Evolutionary conservation across 108 stramenopile genomes (phyloP).

Genomic region (Aureococcus anophagefferens): DNA sequence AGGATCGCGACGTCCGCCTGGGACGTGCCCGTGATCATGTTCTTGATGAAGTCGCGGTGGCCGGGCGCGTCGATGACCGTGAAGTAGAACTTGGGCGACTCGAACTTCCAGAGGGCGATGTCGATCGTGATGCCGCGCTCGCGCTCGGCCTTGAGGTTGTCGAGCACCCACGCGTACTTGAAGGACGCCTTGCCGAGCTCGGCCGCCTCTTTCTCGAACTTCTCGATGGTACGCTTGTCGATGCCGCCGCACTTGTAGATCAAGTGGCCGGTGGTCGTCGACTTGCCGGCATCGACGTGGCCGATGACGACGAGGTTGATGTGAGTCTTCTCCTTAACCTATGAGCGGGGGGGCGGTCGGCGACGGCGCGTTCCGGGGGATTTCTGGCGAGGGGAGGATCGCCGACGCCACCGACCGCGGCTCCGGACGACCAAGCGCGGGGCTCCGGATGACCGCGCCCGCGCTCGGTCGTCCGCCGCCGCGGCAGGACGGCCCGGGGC

Average conservation of each 20-base stretch:
- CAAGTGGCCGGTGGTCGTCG: slow-evolving; percentile 85
- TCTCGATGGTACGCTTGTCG: slow-evolving; percentile 87
- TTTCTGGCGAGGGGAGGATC: too few species aligned
- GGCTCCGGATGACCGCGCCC: too few species aligned
- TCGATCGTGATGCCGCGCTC: slow-evolving; percentile 93
- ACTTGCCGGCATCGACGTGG: slow-evolving; percentile 85
- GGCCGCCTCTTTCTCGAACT: slow-evolving; percentile 87
- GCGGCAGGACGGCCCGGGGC: too few species aligned
- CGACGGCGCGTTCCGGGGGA: too few species aligned
- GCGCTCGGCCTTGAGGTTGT: slow-evolving; percentile 89
- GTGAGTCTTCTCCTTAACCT: slow-evolving; percentile 43
- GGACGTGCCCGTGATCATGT: slow-evolving; percentile 91
- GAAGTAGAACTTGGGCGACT: slow-evolving; percentile 71
- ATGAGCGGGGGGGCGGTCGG: too few species aligned
- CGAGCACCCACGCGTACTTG: slow-evolving; percentile 93
- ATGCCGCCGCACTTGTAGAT: slow-evolving; percentile 79
- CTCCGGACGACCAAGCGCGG: too few species aligned
- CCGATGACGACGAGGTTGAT: slow-evolving; percentile 68
- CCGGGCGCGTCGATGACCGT: slow-evolving; percentile 94
- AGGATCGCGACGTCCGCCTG: slow-evolving; percentile 88
- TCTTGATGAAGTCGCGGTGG: slow-evolving; percentile 80
- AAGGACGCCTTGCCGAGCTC: slow-evolving; percentile 83
- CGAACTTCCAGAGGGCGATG: slow-evolving; percentile 83
- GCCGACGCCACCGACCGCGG: too few species aligned
- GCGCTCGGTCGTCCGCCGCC: too few species aligned